Evolutionary conservation across 108 stramenopile species (phyloP).

Genomic region (Skeletonema potamos): DNA sequence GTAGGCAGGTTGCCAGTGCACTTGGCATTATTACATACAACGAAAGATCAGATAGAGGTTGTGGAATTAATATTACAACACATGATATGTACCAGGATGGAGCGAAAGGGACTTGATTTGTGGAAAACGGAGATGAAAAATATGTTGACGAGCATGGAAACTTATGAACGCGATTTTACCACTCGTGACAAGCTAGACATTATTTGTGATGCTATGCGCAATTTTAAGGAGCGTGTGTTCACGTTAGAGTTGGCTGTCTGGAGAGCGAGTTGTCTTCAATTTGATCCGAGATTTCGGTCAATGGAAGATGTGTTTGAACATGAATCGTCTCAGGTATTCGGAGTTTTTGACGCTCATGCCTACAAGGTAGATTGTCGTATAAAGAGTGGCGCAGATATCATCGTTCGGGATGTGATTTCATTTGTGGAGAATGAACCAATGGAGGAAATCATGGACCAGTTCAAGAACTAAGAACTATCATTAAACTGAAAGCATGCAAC

Average conservation of each 20-base stretch:
- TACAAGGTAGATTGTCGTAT: conserved; percentile 51
- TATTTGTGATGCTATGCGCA: conserved; percentile 34
- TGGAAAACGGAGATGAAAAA: conserved; percentile 56
- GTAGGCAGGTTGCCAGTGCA: conserved; percentile 62
- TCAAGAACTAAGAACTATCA: conserved; percentile 15
- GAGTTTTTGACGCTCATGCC: conserved; percentile 18
- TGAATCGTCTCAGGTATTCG: background rate
- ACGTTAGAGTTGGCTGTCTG: conserved; percentile 58
- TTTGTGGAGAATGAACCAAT: conserved; percentile 65
- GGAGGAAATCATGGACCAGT: conserved; percentile 36
- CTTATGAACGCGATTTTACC: conserved; percentile 59
- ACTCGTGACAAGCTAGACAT: conserved; percentile 62
- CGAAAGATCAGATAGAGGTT: conserved; percentile 36
- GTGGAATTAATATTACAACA: conserved; percentile 41
- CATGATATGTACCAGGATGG: conserved; percentile 57
- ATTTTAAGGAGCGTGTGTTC: conserved; percentile 47
- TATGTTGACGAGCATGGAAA: conserved; percentile 35
- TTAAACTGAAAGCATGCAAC: background rate
- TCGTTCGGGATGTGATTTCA: conserved; percentile 58
- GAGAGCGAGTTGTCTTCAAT: conserved; percentile 48
- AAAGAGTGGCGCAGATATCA: conserved; percentile 60
- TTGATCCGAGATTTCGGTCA: conserved; percentile 9
- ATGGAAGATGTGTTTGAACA: conserved; percentile 25
- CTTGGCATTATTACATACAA: conserved; percentile 48
- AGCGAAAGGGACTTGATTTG: conserved; percentile 46